These are phyloP conservation scores for Blastocrithidia nonstop DNA, from an alignment of 208 protist genomes.

Conservation along the genomic window DNA sequence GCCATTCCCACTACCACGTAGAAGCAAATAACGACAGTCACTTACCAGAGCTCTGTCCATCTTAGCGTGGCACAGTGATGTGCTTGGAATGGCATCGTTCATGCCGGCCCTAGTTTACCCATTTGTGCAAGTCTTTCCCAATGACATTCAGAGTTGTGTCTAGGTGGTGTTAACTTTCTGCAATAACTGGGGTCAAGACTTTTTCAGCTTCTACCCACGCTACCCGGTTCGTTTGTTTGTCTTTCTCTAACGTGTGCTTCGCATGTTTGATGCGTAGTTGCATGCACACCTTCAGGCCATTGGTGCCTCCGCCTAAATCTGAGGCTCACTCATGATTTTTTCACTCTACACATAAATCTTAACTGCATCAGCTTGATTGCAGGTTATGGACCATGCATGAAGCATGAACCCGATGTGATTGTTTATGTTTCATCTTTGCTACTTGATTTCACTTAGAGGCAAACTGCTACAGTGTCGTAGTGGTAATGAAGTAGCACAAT, in stretches of 20 bases:
- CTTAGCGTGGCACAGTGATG: constrained; percentile 45
- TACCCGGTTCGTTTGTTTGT: constrained; percentile 26
- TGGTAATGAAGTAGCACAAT: constrained; percentile 17
- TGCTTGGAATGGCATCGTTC: constrained; percentile 53
- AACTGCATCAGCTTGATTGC: constrained; percentile 59
- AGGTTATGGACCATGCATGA: constrained; percentile 82
- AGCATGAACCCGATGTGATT: constrained; percentile 61
- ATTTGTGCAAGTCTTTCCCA: constrained; percentile 31
- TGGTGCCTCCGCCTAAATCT: constrained; percentile 44
- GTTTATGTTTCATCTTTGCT: constrained; percentile 29
- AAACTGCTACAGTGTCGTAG: constrained; percentile 17
- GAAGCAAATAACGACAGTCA: constrained; percentile 6
- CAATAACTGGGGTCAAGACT: constrained; percentile 67
- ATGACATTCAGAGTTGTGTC: constrained; percentile 49
- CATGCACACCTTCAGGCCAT: constrained; percentile 25
- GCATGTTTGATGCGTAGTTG: constrained; percentile 19
- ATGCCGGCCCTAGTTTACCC: constrained; percentile 69
- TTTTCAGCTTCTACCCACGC: constrained; percentile 66
- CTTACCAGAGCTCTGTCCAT: constrained; percentile 51
- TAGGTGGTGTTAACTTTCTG: constrained; percentile 59
- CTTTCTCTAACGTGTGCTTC: constrained; percentile 34
- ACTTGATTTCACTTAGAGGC: constrained; percentile 15
- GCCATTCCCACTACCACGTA: constrained; percentile 29
- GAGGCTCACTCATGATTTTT: constrained; percentile 46
- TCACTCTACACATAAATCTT: constrained; percentile 66